Evolutionary conservation across 768 basidiomycete genomes (phyloP).

Genomic region (Suillus subalutaceus): DNA sequence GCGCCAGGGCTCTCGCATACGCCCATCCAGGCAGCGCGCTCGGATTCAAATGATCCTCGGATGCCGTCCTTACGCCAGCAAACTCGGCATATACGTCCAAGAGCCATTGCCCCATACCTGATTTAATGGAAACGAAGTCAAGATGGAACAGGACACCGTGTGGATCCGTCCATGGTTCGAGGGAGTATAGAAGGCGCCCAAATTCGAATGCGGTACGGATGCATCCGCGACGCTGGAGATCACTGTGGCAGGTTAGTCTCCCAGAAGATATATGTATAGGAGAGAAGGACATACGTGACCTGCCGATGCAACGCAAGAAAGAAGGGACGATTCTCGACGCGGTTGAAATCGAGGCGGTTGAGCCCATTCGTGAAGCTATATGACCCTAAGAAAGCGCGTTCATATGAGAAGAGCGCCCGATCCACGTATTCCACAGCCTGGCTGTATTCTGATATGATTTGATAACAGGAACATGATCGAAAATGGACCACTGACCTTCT

Average conservation of each 20-base stretch:
- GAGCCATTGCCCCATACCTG: constrained; percentile 81
- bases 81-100: constrained; percentile 55
- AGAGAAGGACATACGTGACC: constrained; percentile 58
- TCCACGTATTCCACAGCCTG: constrained; percentile 89
- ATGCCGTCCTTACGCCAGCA: constrained; percentile 12
- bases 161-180: constrained; percentile 89
- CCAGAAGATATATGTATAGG: not conserved
- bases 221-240: constrained; percentile 88
- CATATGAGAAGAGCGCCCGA: constrained; percentile 92
- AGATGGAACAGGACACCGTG: constrained; percentile 84
- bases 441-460: constrained; percentile 62
- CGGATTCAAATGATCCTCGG: constrained; percentile 44
- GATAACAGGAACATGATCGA: constrained; percentile 2
- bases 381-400: constrained; percentile 83
- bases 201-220: constrained; percentile 91
- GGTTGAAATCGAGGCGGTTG: constrained; percentile 87
- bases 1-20: constrained; percentile 70
- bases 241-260: constrained; percentile 43
- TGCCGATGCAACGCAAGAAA: constrained; percentile 87
- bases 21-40: constrained; percentile 76
- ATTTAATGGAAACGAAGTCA: constrained; percentile 84
- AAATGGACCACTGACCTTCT: constrained; percentile 61
- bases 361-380: constrained; percentile 84
- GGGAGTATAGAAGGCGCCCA: constrained; percentile 77
- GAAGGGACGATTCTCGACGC: constrained; percentile 90